Evolutionary conservation across 768 basidiomycete genomes (phyloP), one percentile per base, ranked within the genome.

Genomic region (Crepidotus variabilis): DNA sequence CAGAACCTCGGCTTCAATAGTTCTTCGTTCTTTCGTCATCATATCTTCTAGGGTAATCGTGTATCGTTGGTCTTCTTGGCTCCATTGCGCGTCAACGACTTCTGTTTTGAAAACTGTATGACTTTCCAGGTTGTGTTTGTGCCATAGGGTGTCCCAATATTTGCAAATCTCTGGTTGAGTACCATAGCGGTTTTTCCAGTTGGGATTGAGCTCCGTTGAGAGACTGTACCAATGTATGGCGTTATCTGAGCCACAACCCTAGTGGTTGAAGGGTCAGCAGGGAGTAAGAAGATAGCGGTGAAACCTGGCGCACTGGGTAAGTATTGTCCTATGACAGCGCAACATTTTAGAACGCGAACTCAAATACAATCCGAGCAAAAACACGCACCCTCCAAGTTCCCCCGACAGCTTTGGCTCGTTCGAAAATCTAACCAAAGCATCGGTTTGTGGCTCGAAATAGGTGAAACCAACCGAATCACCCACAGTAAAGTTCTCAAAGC

Each of bases 191-290:
- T 60, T 66, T n/a, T 72, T 61, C 83, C 83, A 85, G 57, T 75
- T 60, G 2, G 80, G 79, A 52, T 83, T 82, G 24, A 79, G 69
- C 21, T 83, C 81, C 8, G 77, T 75, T 6, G 82, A 83, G 35
- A 82, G 78, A 56, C 73, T 74, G 63, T 84, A 83, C 78, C 80
- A 81, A 59, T 81, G 79, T 9, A 68, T 79, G 9, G 80, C 75
- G 14, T 82, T 72, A 61, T 84, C 82, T n/a, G 79, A 84, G 13
- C 78, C 80, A 57, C 82, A 83, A 2, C 82, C 81, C 78, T 78
- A 50, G 23, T 39, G 8, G 28, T 28, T 28, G 6, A 18, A 45
- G 20, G 50, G 43, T 9, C 43, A 45, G 46, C 35, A n/a, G 45
- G 13, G 45, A 32, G 52, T 28, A 58, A 46, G 9, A 28, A n/a